Evolutionary conservation across 2,329 filamentous ascomycete genomes (phyloP), one percentile per base, ranked within the genome.

Genomic region (Fusarium sp.): DNA sequence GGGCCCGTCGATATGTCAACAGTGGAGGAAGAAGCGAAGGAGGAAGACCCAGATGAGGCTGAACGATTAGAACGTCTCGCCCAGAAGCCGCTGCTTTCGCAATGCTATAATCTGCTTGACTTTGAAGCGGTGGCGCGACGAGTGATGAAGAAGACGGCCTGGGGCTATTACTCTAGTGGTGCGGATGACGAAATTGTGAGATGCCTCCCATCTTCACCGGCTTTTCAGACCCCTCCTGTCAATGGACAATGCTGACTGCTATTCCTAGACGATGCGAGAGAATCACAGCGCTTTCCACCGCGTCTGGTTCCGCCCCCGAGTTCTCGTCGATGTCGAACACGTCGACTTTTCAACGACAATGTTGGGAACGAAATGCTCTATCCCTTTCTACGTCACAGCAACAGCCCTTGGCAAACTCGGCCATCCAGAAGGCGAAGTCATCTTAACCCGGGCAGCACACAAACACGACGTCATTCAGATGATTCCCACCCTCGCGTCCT

Each of bases 311-410:
- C 89, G 95, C 18, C 96, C 96, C 4, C 89, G 89, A 67, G 84
- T 98, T 62, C 88, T 99, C 57, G 88, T 96, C 57, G 90, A 98
- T 76, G 96, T 98, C 40, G 91, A 94, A 78, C 86, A 91, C 23
- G 87, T 98, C 68, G 93, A 97, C 79, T 89, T 92, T 77, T 89
- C 88, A 25, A 97, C 94, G 16, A 97, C 91, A 1, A 97, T 99
- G 94, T 90, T 99, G 14, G 94, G 94, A 69, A 90, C 90, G 18
- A 93, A 91, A 77, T 87, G 89, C 69, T 87, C 90, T 66, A 91
- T 96, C 50, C 96, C 96, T n/a, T 96, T 97, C 83, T 98, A 98
- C 82, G 90, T 98, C 18, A 97, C 95, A 1, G 95, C 96, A 36
- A 98, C 96, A 7, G 96, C 96, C 0, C 87, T 98, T 7, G 95